A percentile compares a stretch with the other conserved stretches of the same genome.
phyloP scores from a whole-genome alignment of 805 yeast genomes.

The Candida corydali region DNA sequence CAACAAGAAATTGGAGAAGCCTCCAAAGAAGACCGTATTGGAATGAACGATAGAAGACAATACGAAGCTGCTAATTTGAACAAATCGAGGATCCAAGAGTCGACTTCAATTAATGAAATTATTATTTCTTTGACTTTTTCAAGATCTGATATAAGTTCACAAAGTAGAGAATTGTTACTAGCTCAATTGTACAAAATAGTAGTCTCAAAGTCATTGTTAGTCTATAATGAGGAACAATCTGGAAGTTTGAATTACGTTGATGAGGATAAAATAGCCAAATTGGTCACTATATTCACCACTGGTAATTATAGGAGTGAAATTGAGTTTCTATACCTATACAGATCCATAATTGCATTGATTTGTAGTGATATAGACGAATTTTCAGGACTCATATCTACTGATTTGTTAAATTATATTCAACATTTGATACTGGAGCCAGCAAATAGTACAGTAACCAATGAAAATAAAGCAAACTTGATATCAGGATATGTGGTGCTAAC shows the following conservation, averaged over 20 bases:
- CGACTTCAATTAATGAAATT: slow-evolving; percentile 42
- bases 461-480: slow-evolving; percentile 34
- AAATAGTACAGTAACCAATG: slow-evolving; percentile 28
- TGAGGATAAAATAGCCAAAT: slow-evolving; percentile 30
- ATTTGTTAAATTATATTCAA: slow-evolving; percentile 23
- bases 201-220: slow-evolving; percentile 36
- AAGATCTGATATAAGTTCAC: slow-evolving; percentile 43
- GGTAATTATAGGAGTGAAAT: slow-evolving; percentile 32
- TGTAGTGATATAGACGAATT: slow-evolving; percentile 51
- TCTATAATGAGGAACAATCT: slow-evolving; percentile 30
- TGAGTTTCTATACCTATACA: slow-evolving; percentile 39
- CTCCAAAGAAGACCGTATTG: slow-evolving; percentile 12
- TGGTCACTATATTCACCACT: slow-evolving; percentile 29
- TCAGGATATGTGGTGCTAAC: slow-evolving; percentile 37
- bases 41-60: slow-evolving; percentile 12
- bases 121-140: slow-evolving; percentile 38
- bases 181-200: slow-evolving; percentile 49
- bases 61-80: slow-evolving; percentile 24
- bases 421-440: slow-evolving; percentile 32
- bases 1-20: slow-evolving; percentile 11
- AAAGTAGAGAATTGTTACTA: slow-evolving; percentile 44
- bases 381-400: slow-evolving; percentile 32
- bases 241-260: slow-evolving; percentile 36
- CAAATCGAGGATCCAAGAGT: slow-evolving; percentile 29
- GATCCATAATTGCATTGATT: slow-evolving; percentile 39